phyloP scores from a whole-genome alignment of 2,329 filamentous ascomycete genomes.

The Chaetomium globosum region DNA sequence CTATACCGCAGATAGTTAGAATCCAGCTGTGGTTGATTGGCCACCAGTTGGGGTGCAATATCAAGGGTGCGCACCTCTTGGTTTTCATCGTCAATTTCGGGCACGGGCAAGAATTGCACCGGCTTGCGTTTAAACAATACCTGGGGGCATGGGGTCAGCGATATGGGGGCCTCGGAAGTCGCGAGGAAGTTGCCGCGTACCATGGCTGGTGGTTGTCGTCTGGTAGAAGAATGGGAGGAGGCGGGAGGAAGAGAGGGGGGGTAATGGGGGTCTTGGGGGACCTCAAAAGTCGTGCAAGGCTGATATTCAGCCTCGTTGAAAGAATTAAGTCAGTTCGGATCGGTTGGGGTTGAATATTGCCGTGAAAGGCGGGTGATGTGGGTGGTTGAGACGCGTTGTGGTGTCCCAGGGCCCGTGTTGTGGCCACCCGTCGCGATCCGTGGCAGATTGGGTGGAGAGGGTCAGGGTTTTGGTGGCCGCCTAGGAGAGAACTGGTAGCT shows the following conservation, averaged over 20 bases:
- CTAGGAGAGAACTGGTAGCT: conserved; percentile 6
- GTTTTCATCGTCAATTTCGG: conserved; percentile 76
- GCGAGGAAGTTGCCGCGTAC: conserved; percentile 38
- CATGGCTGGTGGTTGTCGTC: conserved; percentile 38
- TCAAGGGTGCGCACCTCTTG: conserved; percentile 66
- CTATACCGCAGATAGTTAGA: conserved; percentile 51
- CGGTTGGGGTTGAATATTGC: not conserved
- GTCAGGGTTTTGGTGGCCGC: conserved; percentile 33
- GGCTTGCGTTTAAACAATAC: conserved; percentile 96
- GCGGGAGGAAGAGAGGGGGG: not conserved
- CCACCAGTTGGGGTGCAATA: conserved; percentile 10
- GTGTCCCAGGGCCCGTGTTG: conserved; percentile 31
- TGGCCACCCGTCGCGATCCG: conserved; percentile 33
- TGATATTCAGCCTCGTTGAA: conserved; percentile 32
- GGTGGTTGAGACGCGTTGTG: conserved; percentile 37
- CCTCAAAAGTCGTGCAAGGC: conserved; percentile 34
- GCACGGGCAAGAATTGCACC: conserved; percentile 75
- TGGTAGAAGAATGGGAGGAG: not conserved
- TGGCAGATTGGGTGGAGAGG: conserved; percentile 33
- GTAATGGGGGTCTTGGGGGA: conserved; percentile 5
- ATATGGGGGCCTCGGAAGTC: conserved; percentile 25
- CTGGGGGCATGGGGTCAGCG: conserved; percentile 52
- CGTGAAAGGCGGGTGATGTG: conserved; percentile 26
- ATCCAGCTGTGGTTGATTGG: conserved; percentile 17
- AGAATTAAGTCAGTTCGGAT: conserved; percentile 16